These are phyloP conservation scores for Neoboletus subvelutipes DNA, from an alignment of 768 basidiomycete genomes.

Conservation along the genomic window DNA sequence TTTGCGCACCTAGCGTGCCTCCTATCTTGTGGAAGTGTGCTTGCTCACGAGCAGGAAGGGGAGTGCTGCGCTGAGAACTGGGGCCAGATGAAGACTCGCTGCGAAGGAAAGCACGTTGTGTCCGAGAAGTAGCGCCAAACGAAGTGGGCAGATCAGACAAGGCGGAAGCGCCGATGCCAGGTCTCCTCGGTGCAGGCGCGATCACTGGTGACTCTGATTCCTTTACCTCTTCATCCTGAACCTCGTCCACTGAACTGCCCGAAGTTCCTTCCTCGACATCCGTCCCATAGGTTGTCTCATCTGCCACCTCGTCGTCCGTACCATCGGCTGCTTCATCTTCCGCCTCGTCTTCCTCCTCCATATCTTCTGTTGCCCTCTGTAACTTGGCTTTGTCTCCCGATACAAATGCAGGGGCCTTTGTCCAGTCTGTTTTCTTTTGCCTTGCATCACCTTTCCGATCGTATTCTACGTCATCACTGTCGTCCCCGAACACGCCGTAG, in stretches of 20 bases:
- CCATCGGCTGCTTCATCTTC: slow-evolving; percentile 37
- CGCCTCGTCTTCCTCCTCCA: slow-evolving; percentile 34
- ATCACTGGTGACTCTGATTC: slow-evolving; percentile 31
- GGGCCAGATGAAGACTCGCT: slow-evolving; percentile 40
- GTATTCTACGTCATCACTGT: slow-evolving; percentile 62
- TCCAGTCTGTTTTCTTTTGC: slow-evolving; percentile 59
- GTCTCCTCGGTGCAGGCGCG: slow-evolving; percentile 20
- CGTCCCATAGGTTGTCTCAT: slow-evolving; percentile 35
- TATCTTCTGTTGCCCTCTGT: slow-evolving; percentile 44
- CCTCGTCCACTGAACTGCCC: slow-evolving; percentile 34
- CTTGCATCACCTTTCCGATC: slow-evolving; percentile 25
- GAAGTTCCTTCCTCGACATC: slow-evolving; percentile 35
- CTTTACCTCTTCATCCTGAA: slow-evolving; percentile 37
- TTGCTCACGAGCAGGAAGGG: slow-evolving; percentile 65
- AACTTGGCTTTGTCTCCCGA: slow-evolving; percentile 47
- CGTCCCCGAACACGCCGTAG: slow-evolving; percentile 75
- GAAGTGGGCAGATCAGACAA: slow-evolving; percentile 34
- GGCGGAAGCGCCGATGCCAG: slow-evolving; percentile 27
- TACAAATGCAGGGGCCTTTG: slow-evolving; percentile 76
- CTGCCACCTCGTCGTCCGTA: too few species aligned
- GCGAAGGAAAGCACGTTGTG: slow-evolving; percentile 57
- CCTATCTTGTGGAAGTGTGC: slow-evolving; percentile 82
- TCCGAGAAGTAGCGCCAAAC: slow-evolving; percentile 38
- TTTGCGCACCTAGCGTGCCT: slow-evolving; percentile 78
- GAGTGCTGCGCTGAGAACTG: slow-evolving; percentile 45